Conservation (phyloP, 2,329 filamentous ascomycete species). For the Lecanosticta acicola region DNA sequence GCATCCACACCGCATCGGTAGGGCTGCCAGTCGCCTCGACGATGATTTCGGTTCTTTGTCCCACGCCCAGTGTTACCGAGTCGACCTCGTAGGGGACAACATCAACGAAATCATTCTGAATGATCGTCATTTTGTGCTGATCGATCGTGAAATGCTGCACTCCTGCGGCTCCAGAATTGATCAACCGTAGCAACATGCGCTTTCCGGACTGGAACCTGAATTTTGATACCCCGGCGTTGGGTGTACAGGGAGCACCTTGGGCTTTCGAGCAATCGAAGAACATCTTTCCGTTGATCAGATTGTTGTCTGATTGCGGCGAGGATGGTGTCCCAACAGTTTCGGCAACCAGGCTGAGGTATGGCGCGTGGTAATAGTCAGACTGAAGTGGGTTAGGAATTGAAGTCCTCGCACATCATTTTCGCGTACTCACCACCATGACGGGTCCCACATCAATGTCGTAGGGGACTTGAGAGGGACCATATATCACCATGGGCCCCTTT, state of each 20-base stretch:
- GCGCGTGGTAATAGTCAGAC: conserved; percentile 7
- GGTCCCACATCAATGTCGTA: conserved; percentile 42
- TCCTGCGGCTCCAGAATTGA: conserved; percentile 39
- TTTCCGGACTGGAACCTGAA: conserved; percentile 37
- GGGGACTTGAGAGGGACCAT: conserved; percentile 34
- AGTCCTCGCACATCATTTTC: too few species aligned
- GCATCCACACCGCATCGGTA: conserved; percentile 33
- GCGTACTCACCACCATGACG: conserved; percentile 21
- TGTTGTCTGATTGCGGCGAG: conserved; percentile 8
- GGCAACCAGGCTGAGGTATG: conserved; percentile 1
- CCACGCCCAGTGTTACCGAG: conserved; percentile 51
- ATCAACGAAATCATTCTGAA: conserved; percentile 39
- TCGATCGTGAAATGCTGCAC: conserved; percentile 46
- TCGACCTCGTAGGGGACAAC: conserved; percentile 37
- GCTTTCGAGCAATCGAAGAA: conserved; percentile 25
- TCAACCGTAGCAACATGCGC: conserved; percentile 37
- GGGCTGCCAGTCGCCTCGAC: conserved; percentile 32
- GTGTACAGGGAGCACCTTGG: conserved; percentile 20
- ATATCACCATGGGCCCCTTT: conserved; percentile 39
- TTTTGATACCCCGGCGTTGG: conserved; percentile 29
- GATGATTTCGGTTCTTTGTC: conserved; percentile 47
- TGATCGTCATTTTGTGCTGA: conserved; percentile 37
- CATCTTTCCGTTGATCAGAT: conserved; percentile 17
- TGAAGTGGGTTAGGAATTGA: neutral
- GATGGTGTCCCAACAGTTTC: conserved; percentile 2